These are phyloP conservation scores for Endocladia muricata DNA, from an alignment of 31 red algal species.

Conservation along the genomic window DNA sequence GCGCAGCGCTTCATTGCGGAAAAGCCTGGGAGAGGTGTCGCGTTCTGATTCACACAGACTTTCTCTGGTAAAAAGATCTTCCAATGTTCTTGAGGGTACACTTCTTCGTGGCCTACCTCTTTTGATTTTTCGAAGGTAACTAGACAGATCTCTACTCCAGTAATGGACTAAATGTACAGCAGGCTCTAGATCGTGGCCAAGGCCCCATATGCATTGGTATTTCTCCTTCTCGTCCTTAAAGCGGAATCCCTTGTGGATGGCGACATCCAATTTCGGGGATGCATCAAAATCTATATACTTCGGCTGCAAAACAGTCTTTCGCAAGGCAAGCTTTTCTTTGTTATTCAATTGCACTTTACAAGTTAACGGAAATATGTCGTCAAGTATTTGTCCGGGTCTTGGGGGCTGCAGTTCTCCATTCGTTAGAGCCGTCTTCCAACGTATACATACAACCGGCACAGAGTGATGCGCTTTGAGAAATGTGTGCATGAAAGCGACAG, in stretches of 20 bases:
- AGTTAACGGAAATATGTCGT: conserved; percentile 30
- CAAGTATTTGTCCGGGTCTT: background rate
- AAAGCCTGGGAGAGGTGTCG: no score
- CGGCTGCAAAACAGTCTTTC: conserved; percentile 37
- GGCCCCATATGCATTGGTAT: conserved; percentile 20
- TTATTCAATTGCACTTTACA: conserved; percentile 21
- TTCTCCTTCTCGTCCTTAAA: conserved; percentile 20
- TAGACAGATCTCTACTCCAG: conserved; percentile 46
- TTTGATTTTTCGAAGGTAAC: conserved; percentile 43
- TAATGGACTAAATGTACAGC: conserved; percentile 44
- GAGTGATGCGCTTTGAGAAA: conserved; percentile 14
- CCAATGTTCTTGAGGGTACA: conserved; percentile 16
- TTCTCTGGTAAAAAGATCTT: conserved; percentile 33
- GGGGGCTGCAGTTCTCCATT: conserved; percentile 46
- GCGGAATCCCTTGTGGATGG: conserved; percentile 43
- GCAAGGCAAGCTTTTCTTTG: conserved; percentile 5
- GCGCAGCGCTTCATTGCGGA: no score
- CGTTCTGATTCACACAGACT: conserved; percentile 25
- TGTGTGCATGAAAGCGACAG: conserved; percentile 25
- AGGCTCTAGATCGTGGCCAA: conserved; percentile 27
- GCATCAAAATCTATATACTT: conserved; percentile 22
- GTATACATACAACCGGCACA: conserved; percentile 32
- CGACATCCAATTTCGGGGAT: conserved; percentile 22
- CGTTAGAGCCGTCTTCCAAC: conserved; percentile 54
- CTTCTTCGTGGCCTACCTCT: conserved; percentile 41